phyloP scores from a whole-genome alignment of 1,284 basidiomycete species.

The Austroboletus niveus region DNA sequence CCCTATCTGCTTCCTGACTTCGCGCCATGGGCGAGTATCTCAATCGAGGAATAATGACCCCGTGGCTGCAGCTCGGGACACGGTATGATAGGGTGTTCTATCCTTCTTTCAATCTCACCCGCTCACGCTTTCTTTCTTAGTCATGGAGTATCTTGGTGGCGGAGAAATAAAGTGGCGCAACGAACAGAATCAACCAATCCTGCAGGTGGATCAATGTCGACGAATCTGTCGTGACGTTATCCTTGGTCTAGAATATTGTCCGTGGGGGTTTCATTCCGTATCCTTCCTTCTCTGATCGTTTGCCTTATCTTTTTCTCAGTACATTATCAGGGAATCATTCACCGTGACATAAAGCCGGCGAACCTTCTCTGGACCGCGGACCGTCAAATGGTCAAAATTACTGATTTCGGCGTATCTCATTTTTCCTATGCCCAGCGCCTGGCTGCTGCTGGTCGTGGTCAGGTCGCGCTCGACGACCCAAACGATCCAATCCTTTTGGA shows the following conservation, averaged over 20 bases:
- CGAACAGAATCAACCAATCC: conserved; percentile 61
- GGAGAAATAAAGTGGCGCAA: conserved; percentile 92
- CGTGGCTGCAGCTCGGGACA: conserved; percentile 31
- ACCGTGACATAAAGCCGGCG: conserved; percentile 98
- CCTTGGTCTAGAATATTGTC: conserved; percentile 90
- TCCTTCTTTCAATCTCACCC: conserved; percentile 6
- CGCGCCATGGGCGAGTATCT: conserved; percentile 18
- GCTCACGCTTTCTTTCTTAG: conserved; percentile 41
- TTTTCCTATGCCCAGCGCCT: conserved; percentile 85
- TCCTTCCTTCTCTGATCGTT: conserved; percentile 8
- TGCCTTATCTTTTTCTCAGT: conserved; percentile 47
- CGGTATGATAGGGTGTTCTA: conserved; percentile 28
- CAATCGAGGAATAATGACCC: conserved; percentile 32
- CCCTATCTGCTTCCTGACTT: conserved; percentile 23
- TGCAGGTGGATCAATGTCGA: conserved; percentile 82
- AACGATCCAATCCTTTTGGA: conserved; percentile 71
- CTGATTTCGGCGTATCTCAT: conserved; percentile 96
- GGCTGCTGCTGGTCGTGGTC: conserved; percentile 47
- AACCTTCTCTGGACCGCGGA: conserved; percentile 91
- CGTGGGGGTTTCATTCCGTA: conserved; percentile 34
- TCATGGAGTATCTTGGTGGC: conserved; percentile 94
- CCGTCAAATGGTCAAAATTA: conserved; percentile 89
- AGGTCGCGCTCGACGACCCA: conserved; percentile 39
- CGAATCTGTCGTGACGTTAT: conserved; percentile 91
- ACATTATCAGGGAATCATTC: conserved; percentile 97